Evolutionary conservation across 148 eudicot genomes (phyloP), one percentile per base, ranked within the genome.

Genomic region (Nyssa sinensis): DNA sequence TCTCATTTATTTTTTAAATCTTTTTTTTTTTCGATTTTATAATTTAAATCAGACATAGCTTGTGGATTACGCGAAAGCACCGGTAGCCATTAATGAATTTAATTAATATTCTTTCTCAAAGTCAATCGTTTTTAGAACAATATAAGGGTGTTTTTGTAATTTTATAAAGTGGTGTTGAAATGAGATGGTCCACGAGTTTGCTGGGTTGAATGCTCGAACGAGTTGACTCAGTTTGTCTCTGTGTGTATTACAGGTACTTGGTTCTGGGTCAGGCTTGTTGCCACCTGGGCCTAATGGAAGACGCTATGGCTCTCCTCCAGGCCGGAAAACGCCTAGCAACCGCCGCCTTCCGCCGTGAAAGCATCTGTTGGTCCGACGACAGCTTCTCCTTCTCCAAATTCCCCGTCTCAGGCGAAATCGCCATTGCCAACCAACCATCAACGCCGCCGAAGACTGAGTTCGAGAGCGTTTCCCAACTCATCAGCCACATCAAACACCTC

Each of bases 261-360:
- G 93, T 95, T 6, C 64, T 95, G 16, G 99, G 99, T 3, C 99
- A 93, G 81, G 99, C 99, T 8, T 95, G 99, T 64, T 86, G 94
- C 83, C 97, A 93, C 73, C 76, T 95, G 12, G 98, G 99, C 1
- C 63, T 95, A 55, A 95, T 95, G 99, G 98, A 95, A 74, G 99
- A 93, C 67, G 99, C 99, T 14, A 77, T 93, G 90, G 88, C 87
- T 9, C 94, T 95, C 69, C 91, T 95, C 60, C 99, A 95, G 76
- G 92, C 94, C 74, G 96, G 97, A 1, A 95, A 93, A 78, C 99
- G 97, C 64, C 85, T 95, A 5, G 97, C 99, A 35, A 72, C 94
- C 0, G 99, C 88, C 2, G 99, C 97, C 0, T 93, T 86, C 74
- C 99, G 99, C 61, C 94, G 94, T 10, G 91, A 93, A 27, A 92